Conservation (phyloP, 768 basidiomycete genomes). For the Suillus decipiens region DNA sequence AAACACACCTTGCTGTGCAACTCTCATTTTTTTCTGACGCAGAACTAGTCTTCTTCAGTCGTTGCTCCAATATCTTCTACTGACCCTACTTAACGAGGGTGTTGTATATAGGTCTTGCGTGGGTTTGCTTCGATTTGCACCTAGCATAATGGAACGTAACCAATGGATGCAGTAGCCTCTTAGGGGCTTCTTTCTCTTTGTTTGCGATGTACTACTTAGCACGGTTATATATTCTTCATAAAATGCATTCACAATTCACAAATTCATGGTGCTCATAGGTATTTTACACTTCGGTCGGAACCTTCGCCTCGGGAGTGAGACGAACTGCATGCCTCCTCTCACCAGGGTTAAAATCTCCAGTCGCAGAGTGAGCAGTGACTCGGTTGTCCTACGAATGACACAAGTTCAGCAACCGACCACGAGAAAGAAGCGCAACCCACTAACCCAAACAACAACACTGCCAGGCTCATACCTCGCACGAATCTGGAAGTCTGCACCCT, state of each 20-base stretch:
- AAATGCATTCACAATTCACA: neutral
- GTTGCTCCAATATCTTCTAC: slow-evolving; percentile 1
- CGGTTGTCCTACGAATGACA: slow-evolving; percentile 43
- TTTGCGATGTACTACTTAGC: slow-evolving; percentile 7
- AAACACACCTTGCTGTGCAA: slow-evolving; percentile 6
- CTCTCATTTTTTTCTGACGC: slow-evolving; percentile 4
- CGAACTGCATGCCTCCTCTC: slow-evolving; percentile 48
- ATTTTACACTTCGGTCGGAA: slow-evolving; percentile 38
- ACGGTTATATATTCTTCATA: neutral
- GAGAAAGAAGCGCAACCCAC: slow-evolving; percentile 15
- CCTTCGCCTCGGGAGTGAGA: slow-evolving; percentile 51
- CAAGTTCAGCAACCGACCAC: slow-evolving; percentile 3
- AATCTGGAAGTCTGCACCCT: slow-evolving; percentile 52
- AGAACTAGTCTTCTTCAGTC: slow-evolving; percentile 2
- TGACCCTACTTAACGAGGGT: slow-evolving; percentile 6
- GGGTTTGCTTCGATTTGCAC: slow-evolving; percentile 2
- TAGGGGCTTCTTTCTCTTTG: slow-evolving; percentile 2
- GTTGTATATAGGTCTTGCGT: neutral
- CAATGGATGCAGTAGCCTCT: neutral
- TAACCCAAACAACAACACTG: slow-evolving; percentile 58
- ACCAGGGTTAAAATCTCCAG: slow-evolving; percentile 38
- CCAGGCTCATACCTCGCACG: slow-evolving; percentile 52
- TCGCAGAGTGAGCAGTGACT: slow-evolving; percentile 48
- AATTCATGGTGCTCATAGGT: neutral
- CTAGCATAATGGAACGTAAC: slow-evolving; percentile 7